phyloP scores from a whole-genome alignment of 306 rosid species.

The Carpinus viminea region DNA sequence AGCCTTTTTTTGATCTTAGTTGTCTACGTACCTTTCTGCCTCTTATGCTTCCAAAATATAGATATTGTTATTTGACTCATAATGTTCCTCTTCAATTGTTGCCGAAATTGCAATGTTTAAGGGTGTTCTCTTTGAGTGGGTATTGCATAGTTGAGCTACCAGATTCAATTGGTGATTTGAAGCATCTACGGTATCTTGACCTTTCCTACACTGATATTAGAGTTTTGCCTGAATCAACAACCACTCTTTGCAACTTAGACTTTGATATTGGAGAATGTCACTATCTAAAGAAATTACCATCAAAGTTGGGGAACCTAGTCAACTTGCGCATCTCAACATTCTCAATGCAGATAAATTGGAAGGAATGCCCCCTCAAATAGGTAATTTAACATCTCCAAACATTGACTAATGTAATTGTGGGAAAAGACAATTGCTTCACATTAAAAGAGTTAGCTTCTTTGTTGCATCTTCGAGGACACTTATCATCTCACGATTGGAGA shows the following conservation, averaged over 20 bases:
- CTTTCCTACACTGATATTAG: not conserved
- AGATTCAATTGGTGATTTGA: not conserved
- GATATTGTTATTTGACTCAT: not conserved
- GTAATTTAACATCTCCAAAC: not conserved
- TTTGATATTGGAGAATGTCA: not conserved
- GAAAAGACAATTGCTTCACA: not conserved
- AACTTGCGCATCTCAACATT: slow-evolving; percentile 1
- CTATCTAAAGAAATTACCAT: not conserved
- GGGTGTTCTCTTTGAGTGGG: not conserved
- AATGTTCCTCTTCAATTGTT: no score
- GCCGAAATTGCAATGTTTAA: no score
- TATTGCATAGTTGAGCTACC: not conserved
- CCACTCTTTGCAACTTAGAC: slow-evolving; percentile 5
- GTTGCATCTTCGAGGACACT: slow-evolving; percentile 2
- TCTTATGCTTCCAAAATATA: not conserved
- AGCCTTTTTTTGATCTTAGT: not conserved
- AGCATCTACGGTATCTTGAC: slow-evolving; percentile 19
- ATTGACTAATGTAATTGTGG: not conserved
- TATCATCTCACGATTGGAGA: slow-evolving; percentile 5
- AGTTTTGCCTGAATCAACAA: slow-evolving; percentile 3
- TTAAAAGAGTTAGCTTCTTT: not conserved
- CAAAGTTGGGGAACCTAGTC: not conserved
- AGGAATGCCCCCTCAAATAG: not conserved
- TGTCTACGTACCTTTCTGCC: slow-evolving; percentile 75
- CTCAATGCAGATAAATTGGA: not conserved